These are phyloP conservation scores for Pseudocohnilembus persalinus DNA, from an alignment of 169 alveolate species.

Conservation along the genomic window DNA sequence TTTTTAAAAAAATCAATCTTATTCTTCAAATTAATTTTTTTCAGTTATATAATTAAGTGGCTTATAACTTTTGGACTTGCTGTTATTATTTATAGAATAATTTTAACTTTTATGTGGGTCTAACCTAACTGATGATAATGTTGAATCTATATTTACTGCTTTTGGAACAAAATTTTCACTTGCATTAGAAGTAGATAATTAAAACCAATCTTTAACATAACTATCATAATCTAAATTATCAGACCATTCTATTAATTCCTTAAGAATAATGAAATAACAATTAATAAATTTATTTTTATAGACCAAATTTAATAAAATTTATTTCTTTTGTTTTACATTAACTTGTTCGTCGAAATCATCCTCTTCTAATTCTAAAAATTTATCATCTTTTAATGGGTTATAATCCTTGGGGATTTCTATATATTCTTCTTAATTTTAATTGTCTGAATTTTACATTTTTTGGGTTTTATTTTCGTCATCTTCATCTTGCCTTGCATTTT, in stretches of 20 bases:
- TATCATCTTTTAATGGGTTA: constrained; percentile 67
- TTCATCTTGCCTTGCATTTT: constrained; percentile 66
- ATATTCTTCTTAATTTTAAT: constrained; percentile 2
- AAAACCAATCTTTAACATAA: constrained; percentile 70
- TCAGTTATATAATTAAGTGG: too few species aligned
- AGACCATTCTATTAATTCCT: constrained; percentile 78
- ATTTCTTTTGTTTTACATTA: background rate
- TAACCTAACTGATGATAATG: background rate
- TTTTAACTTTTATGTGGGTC: too few species aligned
- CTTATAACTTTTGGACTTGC: too few species aligned
- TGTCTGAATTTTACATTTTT: constrained; percentile 17
- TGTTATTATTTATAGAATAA: too few species aligned
- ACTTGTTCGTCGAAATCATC: constrained; percentile 69
- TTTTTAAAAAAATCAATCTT: too few species aligned
- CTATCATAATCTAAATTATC: constrained; percentile 76
- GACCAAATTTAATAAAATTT: background rate
- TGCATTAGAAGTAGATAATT: constrained; percentile 74
- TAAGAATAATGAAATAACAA: too few species aligned
- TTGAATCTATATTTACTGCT: background rate
- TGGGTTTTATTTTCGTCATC: constrained; percentile 35
- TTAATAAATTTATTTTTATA: too few species aligned
- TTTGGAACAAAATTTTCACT: constrained; percentile 18
- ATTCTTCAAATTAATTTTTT: too few species aligned
- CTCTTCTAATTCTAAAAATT: constrained; percentile 56
- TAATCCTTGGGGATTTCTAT: constrained; percentile 20